These are phyloP conservation scores for Hypericum perforatum DNA, from an alignment of 345 rosid genomes.

Conservation along the genomic window DNA sequence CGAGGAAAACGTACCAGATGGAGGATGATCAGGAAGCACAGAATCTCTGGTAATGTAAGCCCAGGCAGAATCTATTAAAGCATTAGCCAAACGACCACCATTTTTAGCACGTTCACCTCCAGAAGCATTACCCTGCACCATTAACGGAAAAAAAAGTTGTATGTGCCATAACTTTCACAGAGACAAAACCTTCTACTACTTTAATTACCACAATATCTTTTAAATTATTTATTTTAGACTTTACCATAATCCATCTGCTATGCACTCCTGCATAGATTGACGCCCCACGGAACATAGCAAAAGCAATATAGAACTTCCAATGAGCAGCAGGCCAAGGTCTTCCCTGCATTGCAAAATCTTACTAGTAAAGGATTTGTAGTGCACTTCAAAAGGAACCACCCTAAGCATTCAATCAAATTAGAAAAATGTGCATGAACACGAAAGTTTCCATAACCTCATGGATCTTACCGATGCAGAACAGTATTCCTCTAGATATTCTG, in stretches of 20 bases:
- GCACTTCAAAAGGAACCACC: too few species aligned
- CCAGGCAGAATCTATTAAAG: slow-evolving; percentile 56
- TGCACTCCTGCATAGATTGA: slow-evolving; percentile 68
- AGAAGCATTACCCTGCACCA: slow-evolving; percentile 81
- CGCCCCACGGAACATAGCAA: slow-evolving; percentile 84
- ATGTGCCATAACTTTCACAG: slow-evolving; percentile 1
- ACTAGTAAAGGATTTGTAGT: not conserved
- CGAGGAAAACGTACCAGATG: slow-evolving; percentile 42
- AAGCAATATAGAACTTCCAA: slow-evolving; percentile 94
- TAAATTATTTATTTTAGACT: not conserved
- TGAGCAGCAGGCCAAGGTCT: slow-evolving; percentile 75
- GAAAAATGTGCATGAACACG: not conserved
- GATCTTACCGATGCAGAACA: slow-evolving; percentile 65
- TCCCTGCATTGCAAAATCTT: slow-evolving; percentile 40
- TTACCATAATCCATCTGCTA: slow-evolving; percentile 88
- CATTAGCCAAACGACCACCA: slow-evolving; percentile 49
- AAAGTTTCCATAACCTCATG: not conserved
- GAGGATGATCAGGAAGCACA: slow-evolving; percentile 63
- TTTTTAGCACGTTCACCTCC: slow-evolving; percentile 80
- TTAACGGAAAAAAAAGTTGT: slow-evolving; percentile 6
- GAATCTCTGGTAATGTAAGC: slow-evolving; percentile 39
- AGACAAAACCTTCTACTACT: slow-evolving; percentile 1
- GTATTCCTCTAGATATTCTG: slow-evolving; percentile 75
- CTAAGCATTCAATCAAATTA: too few species aligned
- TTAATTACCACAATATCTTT: not conserved